phyloP scores from a whole-genome alignment of 2,329 filamentous ascomycete species.

The Ophiocordyceps australis region DNA sequence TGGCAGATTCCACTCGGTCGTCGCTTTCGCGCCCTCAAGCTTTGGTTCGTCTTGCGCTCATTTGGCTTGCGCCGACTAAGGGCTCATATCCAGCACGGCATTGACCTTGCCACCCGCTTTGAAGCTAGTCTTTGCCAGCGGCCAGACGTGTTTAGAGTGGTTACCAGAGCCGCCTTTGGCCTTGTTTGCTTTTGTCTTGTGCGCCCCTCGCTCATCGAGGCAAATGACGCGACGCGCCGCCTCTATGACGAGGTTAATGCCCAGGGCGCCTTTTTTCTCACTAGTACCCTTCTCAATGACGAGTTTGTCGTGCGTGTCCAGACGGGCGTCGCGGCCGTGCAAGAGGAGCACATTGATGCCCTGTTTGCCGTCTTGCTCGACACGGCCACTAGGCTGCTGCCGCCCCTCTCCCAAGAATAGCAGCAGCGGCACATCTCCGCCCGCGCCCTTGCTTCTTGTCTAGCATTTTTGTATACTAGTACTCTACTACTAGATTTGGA shows the following conservation, averaged over 20 bases:
- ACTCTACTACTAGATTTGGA: no score
- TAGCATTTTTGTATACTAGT: no score
- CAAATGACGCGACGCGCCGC: conserved; percentile 51
- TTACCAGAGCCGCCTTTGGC: conserved; percentile 59
- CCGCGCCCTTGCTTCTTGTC: no score
- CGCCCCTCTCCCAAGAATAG: no score
- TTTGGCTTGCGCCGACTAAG: conserved; percentile 67
- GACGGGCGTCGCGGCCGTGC: conserved; percentile 46
- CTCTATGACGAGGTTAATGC: conserved; percentile 62
- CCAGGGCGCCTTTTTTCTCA: conserved; percentile 66
- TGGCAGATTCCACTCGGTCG: conserved; percentile 92
- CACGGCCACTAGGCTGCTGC: no score
- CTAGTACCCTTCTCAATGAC: conserved; percentile 54
- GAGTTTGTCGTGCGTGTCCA: conserved; percentile 69
- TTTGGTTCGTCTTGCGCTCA: conserved; percentile 82
- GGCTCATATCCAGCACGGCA: conserved; percentile 50
- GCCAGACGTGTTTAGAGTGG: conserved; percentile 55
- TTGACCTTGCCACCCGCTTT: conserved; percentile 55
- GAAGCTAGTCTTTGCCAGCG: conserved; percentile 37
- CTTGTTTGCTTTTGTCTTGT: conserved; percentile 56
- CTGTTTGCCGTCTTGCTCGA: no score
- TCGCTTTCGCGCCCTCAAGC: conserved; percentile 74
- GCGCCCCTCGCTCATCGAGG: conserved; percentile 26
- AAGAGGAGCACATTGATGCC: conserved; percentile 53
- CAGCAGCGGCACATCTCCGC: no score